Conservation (phyloP, 2,329 filamentous ascomycete genomes). For the Hymenoscyphus infarciens region DNA sequence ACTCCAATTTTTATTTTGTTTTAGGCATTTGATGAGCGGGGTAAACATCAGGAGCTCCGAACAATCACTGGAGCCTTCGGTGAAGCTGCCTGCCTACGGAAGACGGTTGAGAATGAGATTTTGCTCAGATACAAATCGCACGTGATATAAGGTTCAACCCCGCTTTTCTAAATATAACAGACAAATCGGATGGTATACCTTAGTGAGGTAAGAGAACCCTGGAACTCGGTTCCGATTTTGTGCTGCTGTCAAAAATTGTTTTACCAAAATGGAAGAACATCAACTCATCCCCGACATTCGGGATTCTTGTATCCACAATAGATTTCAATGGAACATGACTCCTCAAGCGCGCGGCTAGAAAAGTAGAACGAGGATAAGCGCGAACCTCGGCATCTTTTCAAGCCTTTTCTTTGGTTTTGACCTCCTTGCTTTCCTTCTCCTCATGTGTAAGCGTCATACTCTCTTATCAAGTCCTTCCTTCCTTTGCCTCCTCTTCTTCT, state of each 20-base stretch:
- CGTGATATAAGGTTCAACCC: too few species aligned
- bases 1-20: too few species aligned
- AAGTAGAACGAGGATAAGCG: constrained; percentile 6
- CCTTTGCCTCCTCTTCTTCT: constrained; percentile 12
- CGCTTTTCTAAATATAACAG: neutral
- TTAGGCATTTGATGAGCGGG: neutral
- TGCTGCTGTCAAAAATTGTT: neutral
- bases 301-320: constrained; percentile 1
- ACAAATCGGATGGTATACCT: neutral
- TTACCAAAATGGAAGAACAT: neutral
- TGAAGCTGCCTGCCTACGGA: neutral
- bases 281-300: neutral
- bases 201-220: neutral
- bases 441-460: constrained; percentile 10
- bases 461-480: constrained; percentile 6
- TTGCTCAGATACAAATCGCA: too few species aligned
- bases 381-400: constrained; percentile 26
- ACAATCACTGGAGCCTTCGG: neutral
- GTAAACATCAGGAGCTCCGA: neutral
- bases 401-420: constrained; percentile 10
- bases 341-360: constrained; percentile 4
- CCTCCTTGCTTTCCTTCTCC: constrained; percentile 17
- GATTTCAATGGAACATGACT: neutral
- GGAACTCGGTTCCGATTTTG: neutral
- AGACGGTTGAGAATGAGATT: too few species aligned